Evolutionary conservation across 306 rosid genomes (phyloP).

Genomic region (Acacia confusa): DNA sequence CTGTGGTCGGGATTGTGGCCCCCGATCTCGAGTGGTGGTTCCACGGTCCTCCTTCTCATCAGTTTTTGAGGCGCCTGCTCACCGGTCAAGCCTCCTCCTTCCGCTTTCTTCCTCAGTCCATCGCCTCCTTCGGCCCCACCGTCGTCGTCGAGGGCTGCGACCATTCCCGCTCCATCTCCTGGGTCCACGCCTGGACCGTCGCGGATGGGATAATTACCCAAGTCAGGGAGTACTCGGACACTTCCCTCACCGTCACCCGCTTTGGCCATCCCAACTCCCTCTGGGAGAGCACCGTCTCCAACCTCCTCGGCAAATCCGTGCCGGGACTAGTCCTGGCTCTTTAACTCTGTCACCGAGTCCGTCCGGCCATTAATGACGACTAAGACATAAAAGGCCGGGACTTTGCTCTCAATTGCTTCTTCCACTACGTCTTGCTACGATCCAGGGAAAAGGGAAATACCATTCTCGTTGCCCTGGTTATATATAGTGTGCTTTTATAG

Average conservation of each 20-base stretch:
- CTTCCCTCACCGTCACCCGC: slow-evolving; percentile 86
- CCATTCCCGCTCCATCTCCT: background rate
- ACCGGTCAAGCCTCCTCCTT: slow-evolving; percentile 64
- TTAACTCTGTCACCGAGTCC: slow-evolving; percentile 35
- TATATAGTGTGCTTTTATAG: background rate
- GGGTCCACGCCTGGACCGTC: background rate
- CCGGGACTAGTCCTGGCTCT: slow-evolving; percentile 94
- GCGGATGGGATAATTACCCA: background rate
- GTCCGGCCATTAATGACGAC: background rate
- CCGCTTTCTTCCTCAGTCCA: slow-evolving; percentile 56
- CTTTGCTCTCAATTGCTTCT: background rate
- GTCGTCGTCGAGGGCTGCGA: slow-evolving; percentile 89
- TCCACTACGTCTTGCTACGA: too few species aligned
- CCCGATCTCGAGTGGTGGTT: slow-evolving; percentile 98
- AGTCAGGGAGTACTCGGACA: slow-evolving; percentile 65
- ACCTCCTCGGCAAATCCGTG: slow-evolving; percentile 75
- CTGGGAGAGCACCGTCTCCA: slow-evolving; percentile 87
- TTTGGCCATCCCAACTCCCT: slow-evolving; percentile 42
- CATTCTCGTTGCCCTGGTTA: background rate
- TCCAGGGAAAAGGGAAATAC: background rate
- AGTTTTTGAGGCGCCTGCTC: slow-evolving; percentile 80
- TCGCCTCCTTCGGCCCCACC: slow-evolving; percentile 62
- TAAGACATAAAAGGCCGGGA: slow-evolving; percentile 27
- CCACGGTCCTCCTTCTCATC: slow-evolving; percentile 92
- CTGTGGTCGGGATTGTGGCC: slow-evolving; percentile 67